A percentile compares a stretch with the other conserved stretches of the same genome.
These are phyloP conservation scores for Leptosphaerulina australis DNA, from an alignment of 2,329 filamentous ascomycete genomes.

Conservation along the genomic window DNA sequence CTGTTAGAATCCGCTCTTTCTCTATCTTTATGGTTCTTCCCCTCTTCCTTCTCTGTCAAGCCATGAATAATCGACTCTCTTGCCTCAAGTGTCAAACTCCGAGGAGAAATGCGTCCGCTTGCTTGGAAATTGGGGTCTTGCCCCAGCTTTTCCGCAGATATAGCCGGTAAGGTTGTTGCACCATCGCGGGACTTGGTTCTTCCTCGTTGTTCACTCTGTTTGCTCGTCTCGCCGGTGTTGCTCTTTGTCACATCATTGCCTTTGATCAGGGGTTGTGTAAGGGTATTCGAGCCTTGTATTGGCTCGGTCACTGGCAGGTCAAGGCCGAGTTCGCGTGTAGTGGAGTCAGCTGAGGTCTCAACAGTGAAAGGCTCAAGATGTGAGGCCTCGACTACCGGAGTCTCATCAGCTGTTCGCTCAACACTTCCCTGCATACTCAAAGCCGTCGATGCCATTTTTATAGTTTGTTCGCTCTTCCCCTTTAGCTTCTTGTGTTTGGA, in stretches of 20 bases:
- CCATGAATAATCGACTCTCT: not conserved
- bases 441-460: not conserved
- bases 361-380: conserved; percentile 40
- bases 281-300: not conserved
- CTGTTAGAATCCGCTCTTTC: conserved; percentile 27
- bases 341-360: conserved; percentile 39
- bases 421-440: conserved; percentile 36
- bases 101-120: conserved; percentile 40
- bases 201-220: conserved; percentile 2
- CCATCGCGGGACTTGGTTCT: conserved; percentile 5
- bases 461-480: conserved; percentile 49
- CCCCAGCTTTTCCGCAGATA: not conserved
- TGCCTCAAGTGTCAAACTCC: conserved; percentile 12
- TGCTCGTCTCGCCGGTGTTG: too few relatives aligned
- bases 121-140: conserved; percentile 10
- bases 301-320: not conserved
- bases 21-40: conserved; percentile 45
- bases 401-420: conserved; percentile 34
- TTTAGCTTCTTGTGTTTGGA: conserved; percentile 56
- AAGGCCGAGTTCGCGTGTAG: conserved; percentile 21
- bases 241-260: not conserved
- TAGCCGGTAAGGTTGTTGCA: not conserved
- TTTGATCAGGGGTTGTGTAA: conserved; percentile 12
- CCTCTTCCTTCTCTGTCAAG: conserved; percentile 49
- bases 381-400: conserved; percentile 43